phyloP scores from a whole-genome alignment of 2,329 filamentous ascomycete species.

The Penicillium carneum region DNA sequence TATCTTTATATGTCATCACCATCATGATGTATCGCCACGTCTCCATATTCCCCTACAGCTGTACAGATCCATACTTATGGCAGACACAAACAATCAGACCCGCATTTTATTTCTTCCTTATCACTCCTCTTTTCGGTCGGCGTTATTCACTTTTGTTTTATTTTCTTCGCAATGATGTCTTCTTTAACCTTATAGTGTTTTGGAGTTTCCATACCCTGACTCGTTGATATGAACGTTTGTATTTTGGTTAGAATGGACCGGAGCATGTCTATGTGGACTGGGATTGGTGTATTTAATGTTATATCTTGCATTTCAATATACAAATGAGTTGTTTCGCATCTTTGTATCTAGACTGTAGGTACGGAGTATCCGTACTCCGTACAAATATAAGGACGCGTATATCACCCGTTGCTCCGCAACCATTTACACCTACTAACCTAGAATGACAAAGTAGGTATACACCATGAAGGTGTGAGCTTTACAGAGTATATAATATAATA shows the following conservation, averaged over 20 bases:
- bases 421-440: neutral
- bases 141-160: constrained; percentile 14
- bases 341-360: neutral
- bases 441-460: neutral
- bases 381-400: neutral
- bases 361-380: neutral
- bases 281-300: constrained; percentile 21
- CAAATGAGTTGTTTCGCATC: neutral
- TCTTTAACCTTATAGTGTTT: constrained; percentile 20
- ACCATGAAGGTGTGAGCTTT: neutral
- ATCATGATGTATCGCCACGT: constrained; percentile 1
- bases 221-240: constrained; percentile 29
- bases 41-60: constrained; percentile 13
- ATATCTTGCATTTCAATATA: constrained; percentile 14
- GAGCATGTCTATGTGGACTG: constrained; percentile 16
- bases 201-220: constrained; percentile 34
- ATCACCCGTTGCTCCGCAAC: neutral
- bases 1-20: constrained; percentile 2
- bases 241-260: constrained; percentile 27
- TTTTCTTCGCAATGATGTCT: constrained; percentile 17
- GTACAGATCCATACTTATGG: constrained; percentile 28
- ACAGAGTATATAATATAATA: neutral
- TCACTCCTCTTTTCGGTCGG: constrained; percentile 15
- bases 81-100: constrained; percentile 3
- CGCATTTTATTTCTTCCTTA: neutral